These are phyloP conservation scores for Yarrowia bubula DNA, from an alignment of 805 yeast genomes.

Conservation along the genomic window DNA sequence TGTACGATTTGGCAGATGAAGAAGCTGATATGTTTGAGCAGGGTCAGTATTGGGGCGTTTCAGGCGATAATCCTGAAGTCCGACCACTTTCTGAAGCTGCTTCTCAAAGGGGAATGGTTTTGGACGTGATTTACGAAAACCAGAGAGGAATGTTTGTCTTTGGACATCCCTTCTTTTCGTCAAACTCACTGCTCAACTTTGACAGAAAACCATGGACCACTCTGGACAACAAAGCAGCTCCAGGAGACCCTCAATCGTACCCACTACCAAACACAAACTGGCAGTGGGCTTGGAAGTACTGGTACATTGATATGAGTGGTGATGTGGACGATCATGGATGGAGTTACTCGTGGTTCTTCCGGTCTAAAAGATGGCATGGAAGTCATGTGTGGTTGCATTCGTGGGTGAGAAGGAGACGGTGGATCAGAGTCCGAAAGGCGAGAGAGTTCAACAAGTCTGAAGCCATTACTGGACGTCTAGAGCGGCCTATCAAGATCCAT, in stretches of 20 bases:
- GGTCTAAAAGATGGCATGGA: conserved; percentile 60
- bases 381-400: conserved; percentile 53
- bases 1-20: not conserved
- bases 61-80: conserved; percentile 6
- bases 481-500: not conserved
- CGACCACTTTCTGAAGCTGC: conserved; percentile 2
- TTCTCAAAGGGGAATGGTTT: conserved; percentile 26
- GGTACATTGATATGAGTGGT: conserved; percentile 68
- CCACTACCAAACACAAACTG: conserved; percentile 58
- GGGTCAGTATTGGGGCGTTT: conserved; percentile 7
- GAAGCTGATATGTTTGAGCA: conserved; percentile 13
- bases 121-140: conserved; percentile 42
- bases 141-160: conserved; percentile 44
- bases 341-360: conserved; percentile 59
- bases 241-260: conserved; percentile 36
- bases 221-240: conserved; percentile 25
- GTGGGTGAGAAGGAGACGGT: conserved; percentile 63
- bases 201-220: conserved; percentile 43
- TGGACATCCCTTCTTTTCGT: conserved; percentile 43
- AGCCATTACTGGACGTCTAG: conserved; percentile 15
- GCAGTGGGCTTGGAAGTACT: conserved; percentile 66
- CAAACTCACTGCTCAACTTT: conserved; percentile 38
- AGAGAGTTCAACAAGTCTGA: conserved; percentile 1
- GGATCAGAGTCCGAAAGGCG: conserved; percentile 48
- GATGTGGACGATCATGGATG: conserved; percentile 87